phyloP scores from a whole-genome alignment of 345 rosid species.

The Arabis alpina region DNA sequence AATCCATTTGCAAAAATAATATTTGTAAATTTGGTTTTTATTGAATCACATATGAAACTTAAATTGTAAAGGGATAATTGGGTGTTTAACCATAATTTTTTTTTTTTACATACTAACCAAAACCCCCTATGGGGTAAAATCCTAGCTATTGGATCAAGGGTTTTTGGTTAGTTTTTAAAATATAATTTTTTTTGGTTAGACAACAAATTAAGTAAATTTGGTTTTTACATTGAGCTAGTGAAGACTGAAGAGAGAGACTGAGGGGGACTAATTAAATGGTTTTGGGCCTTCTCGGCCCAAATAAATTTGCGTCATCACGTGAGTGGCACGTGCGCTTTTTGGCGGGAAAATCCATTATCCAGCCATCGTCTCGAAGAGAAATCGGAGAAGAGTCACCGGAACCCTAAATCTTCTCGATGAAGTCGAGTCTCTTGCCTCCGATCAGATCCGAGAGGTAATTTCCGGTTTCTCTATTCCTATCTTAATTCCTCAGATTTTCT shows the following conservation, averaged over 20 bases:
- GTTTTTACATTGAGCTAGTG: too few relatives aligned
- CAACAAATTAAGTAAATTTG: too few relatives aligned
- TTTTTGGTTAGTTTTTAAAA: too few relatives aligned
- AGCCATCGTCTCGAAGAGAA: not conserved
- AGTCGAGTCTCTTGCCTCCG: constrained; percentile 73
- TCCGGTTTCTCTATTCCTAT: not conserved
- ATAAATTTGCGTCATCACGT: not conserved
- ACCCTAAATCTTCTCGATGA: constrained; percentile 74
- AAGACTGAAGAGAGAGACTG: not conserved
- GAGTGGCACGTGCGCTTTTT: not conserved
- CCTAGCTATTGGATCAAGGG: too few relatives aligned
- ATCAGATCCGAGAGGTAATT: constrained; percentile 77
- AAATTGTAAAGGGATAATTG: too few relatives aligned
- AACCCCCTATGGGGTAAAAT: too few relatives aligned
- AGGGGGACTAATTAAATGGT: not conserved
- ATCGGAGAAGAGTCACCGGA: constrained; percentile 38
- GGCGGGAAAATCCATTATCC: not conserved
- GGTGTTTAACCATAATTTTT: too few relatives aligned
- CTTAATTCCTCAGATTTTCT: not conserved
- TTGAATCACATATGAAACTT: too few relatives aligned
- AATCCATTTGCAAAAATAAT: too few relatives aligned
- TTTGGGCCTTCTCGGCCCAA: not conserved
- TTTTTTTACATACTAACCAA: too few relatives aligned
- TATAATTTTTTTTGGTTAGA: too few relatives aligned
- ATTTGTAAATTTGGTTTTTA: too few relatives aligned